These are phyloP conservation scores for Pseudotulostoma volvatum DNA, from an alignment of 495 filamentous ascomycete genomes.

Conservation along the genomic window DNA sequence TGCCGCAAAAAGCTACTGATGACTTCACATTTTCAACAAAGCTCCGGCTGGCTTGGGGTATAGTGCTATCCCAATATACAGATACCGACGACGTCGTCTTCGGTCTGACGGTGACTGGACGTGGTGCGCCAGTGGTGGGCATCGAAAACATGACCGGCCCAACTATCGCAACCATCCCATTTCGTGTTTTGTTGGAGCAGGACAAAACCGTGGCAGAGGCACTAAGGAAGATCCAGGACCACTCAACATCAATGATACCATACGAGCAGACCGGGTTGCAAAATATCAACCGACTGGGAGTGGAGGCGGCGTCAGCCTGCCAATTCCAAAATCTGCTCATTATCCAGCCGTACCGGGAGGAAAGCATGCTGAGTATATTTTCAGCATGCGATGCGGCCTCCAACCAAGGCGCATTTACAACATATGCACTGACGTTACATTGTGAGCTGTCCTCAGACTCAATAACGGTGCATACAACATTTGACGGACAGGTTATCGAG, in stretches of 20 bases:
- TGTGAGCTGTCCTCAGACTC: not conserved
- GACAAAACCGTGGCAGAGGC: conserved; percentile 6
- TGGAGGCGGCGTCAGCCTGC: conserved; percentile 15
- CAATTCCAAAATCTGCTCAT: conserved; percentile 21
- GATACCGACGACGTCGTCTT: conserved; percentile 18
- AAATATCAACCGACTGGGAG: conserved; percentile 17
- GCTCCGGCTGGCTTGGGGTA: conserved; percentile 29
- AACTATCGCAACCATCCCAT: conserved; percentile 18
- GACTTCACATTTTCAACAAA: conserved; percentile 8
- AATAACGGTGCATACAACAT: conserved; percentile 5
- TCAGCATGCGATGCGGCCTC: too few relatives aligned
- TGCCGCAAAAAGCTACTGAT: conserved; percentile 11
- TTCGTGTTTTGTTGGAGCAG: not conserved
- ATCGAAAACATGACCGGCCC: conserved; percentile 21
- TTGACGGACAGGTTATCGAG: conserved; percentile 7
- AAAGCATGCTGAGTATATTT: not conserved
- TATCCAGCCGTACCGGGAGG: conserved; percentile 8
- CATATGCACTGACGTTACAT: conserved; percentile 3
- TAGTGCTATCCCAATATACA: conserved; percentile 15
- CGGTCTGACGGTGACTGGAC: conserved; percentile 16
- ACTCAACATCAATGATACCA: conserved; percentile 28
- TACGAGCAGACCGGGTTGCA: conserved; percentile 43
- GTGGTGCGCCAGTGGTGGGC: conserved; percentile 15
- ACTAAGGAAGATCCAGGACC: conserved; percentile 28
- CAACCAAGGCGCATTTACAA: too few relatives aligned